Evolutionary conservation across 1,139 yeast species (phyloP), one percentile per base, ranked within the genome.

Genomic region (Geotrichum carabidarum): DNA sequence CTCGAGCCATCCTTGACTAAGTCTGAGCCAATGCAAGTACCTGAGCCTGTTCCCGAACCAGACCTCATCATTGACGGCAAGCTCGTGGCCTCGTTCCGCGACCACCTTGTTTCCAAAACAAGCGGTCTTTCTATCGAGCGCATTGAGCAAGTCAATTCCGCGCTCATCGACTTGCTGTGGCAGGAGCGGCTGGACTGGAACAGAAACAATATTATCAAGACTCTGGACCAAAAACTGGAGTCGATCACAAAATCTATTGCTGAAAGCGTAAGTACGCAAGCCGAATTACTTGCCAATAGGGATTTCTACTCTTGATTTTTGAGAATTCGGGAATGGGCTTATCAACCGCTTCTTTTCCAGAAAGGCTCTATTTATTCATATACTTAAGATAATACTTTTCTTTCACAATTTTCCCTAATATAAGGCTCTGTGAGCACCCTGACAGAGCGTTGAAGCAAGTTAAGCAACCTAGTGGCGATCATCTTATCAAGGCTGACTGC

Each of bases 101-200:
- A 60, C 0, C 49, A 58, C 41, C 66, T 84, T 7, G 68, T 76
- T 9, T 53, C 55, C 0, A 62, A 61, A 18, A 80, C 95, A 0
- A 74, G 71, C 12, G 75, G 74, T 18, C 76, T 75, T 59, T 79
- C 82, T 2, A 76, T 93, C n/a, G 95, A 87, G 56, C 74, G 78
- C 57, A 73, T 93, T 41, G 97, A 93, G 69, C 80, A 80, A 49
- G 70, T 84, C 12, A 84, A 85, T 74, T 83, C 98, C 4, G 75
- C 78, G 48, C 68, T 90, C 49, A 81, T 87, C 74, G 93, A 86
- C 51, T 74, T 83, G 12, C 77, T 87, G 2, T 93, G 97, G 96
- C 71, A 74, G 9, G 80, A 81, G 59, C 76, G 95, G 53, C 70
- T 75, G 50, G 68, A 71, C 6, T 84, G 95, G 88, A 81, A 90